Conservation (phyloP, 2,329 filamentous ascomycete genomes). For the Curvularia spicifera region DNA sequence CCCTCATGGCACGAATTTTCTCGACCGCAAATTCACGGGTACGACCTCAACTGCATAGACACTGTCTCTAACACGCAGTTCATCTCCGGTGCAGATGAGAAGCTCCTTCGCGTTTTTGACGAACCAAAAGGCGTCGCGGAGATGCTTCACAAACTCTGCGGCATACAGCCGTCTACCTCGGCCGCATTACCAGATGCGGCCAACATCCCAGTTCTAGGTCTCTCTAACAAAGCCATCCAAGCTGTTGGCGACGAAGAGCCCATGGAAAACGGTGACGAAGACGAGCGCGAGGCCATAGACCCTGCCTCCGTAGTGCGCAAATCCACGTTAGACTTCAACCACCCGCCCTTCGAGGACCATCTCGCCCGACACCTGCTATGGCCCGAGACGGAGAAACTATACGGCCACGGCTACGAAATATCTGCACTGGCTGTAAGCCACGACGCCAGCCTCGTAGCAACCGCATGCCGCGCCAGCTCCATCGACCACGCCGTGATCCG, state of each 20-base stretch:
- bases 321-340: constrained; percentile 68
- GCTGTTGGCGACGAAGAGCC: constrained; percentile 54
- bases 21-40: constrained; percentile 95
- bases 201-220: constrained; percentile 90
- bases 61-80: constrained; percentile 76
- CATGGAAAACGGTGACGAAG: constrained; percentile 51
- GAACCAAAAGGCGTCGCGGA: constrained; percentile 83
- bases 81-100: constrained; percentile 95
- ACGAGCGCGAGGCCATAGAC: constrained; percentile 62
- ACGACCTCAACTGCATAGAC: constrained; percentile 94
- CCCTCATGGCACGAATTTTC: constrained; percentile 93
- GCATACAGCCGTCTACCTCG: constrained; percentile 52
- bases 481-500: constrained; percentile 94
- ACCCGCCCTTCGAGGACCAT: constrained; percentile 87
- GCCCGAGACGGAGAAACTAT: constrained; percentile 95
- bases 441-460: constrained; percentile 79
- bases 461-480: constrained; percentile 90
- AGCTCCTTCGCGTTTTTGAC: constrained; percentile 93
- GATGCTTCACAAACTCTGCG: constrained; percentile 72
- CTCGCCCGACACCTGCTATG: constrained; percentile 89
- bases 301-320: constrained; percentile 63
- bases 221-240: constrained; percentile 90
- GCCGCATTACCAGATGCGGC: constrained; percentile 76
- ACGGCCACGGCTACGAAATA: constrained; percentile 97
- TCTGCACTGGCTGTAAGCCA: constrained; percentile 81